Evolutionary conservation across 257 asterid species (phyloP).

Genomic region (Rhazya stricta): DNA sequence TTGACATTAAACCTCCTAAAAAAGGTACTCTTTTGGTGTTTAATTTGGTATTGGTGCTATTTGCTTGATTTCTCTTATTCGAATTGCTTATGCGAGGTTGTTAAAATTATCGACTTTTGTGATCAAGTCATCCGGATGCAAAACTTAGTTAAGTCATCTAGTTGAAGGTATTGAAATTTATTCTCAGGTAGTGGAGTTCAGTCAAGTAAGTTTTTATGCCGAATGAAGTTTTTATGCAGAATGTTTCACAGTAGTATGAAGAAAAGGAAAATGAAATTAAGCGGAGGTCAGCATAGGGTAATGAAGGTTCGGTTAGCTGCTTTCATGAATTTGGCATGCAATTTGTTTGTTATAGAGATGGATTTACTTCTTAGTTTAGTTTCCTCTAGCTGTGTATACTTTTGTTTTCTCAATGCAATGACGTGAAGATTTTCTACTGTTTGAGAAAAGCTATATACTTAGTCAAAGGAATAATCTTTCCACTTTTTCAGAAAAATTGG

Average conservation of each 20-base stretch:
- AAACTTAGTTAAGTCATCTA: neutral
- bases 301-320: neutral
- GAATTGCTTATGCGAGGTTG: neutral
- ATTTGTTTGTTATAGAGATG: neutral
- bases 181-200: neutral
- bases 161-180: neutral
- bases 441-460: neutral
- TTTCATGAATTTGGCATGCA: neutral
- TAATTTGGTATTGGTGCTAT: neutral
- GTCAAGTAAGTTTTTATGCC: neutral
- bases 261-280: too few relatives aligned
- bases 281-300: too few relatives aligned
- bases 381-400: neutral
- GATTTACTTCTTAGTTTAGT: neutral
- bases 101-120: neutral
- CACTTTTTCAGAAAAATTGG: neutral
- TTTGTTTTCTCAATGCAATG: neutral
- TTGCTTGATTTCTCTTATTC: neutral
- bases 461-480: neutral
- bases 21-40: constrained; percentile 32
- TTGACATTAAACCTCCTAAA: constrained; percentile 31
- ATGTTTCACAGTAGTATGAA: neutral
- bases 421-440: neutral
- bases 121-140: neutral
- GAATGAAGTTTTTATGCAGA: neutral